Evolutionary conservation across 176 grass and related monocot species (phyloP).

Genomic region (Chloris gayana): DNA sequence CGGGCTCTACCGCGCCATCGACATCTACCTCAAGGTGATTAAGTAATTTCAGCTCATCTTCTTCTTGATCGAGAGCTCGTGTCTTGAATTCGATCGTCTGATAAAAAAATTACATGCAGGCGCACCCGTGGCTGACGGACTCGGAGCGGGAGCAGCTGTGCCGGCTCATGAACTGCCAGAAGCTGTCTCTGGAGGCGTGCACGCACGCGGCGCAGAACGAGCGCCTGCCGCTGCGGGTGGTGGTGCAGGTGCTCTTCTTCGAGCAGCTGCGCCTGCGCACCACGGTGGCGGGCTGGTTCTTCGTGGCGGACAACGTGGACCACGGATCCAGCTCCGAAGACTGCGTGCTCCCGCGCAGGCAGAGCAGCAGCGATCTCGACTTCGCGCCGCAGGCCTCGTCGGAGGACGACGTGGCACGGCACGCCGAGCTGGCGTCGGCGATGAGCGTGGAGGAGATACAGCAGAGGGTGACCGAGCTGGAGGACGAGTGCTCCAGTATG

Average conservation of each 20-base stretch:
- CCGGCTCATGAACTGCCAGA: slow-evolving; percentile 87
- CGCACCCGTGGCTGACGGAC: slow-evolving; percentile 79
- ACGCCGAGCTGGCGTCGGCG: slow-evolving; percentile 37
- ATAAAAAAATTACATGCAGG: slow-evolving; percentile 32
- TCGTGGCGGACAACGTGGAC: slow-evolving; percentile 57
- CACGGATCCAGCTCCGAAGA: slow-evolving; percentile 34
- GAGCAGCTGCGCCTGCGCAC: slow-evolving; percentile 88
- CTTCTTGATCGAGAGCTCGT: slow-evolving; percentile 2
- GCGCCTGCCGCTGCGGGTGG: slow-evolving; percentile 75
- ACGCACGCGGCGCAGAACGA: slow-evolving; percentile 95
- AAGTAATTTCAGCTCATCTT: not conserved
- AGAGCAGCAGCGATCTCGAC: not conserved
- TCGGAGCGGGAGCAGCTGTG: slow-evolving; percentile 83
- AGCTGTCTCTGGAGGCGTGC: slow-evolving; percentile 89
- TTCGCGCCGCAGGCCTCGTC: not conserved
- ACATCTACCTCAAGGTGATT: slow-evolving; percentile 85
- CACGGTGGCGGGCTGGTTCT: slow-evolving; percentile 70
- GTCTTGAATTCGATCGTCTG: no score
- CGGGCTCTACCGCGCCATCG: slow-evolving; percentile 83
- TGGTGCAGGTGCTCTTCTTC: slow-evolving; percentile 91
- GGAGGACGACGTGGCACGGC: slow-evolving; percentile 11
- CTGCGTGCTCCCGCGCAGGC: slow-evolving; percentile 27
- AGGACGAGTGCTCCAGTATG: slow-evolving; percentile 71
- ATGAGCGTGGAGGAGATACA: slow-evolving; percentile 56
- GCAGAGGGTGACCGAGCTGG: slow-evolving; percentile 56